Conservation (phyloP, 768 basidiomycete species). For the Hericium rajendrae region DNA sequence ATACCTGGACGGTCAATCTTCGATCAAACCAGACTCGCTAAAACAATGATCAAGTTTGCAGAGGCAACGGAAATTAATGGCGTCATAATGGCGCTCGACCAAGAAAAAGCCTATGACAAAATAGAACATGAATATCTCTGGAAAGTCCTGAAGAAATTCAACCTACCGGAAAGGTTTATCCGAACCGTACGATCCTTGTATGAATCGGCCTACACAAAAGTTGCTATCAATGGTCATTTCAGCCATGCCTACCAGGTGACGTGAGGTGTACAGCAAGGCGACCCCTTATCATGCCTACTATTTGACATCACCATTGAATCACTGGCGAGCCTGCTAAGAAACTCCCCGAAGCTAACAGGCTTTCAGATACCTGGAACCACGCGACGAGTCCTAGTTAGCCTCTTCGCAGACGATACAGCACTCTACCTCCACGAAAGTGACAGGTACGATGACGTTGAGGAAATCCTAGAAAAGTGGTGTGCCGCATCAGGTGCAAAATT, state of each 20-base stretch:
- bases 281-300: background rate
- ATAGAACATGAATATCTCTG: constrained; percentile 1
- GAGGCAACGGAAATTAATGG: background rate
- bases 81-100: background rate
- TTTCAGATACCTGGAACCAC: background rate
- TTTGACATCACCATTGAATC: constrained; percentile 2
- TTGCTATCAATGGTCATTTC: background rate
- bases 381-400: background rate
- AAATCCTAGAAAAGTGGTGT: constrained; percentile 31
- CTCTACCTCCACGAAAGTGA: constrained; percentile 22
- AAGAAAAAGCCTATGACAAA: too few species aligned
- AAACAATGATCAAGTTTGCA: background rate
- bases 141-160: background rate
- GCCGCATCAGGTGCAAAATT: constrained; percentile 31
- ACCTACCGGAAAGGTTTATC: background rate
- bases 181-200: background rate
- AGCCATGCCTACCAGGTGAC: background rate
- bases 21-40: background rate
- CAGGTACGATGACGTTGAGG: constrained; percentile 15
- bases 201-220: fast-evolving
- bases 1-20: background rate
- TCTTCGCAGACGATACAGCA: background rate
- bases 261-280: background rate
- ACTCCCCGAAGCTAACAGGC: background rate
- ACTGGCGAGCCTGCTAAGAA: background rate